Evolutionary conservation across 148 eudicot species (phyloP).

Genomic region (Fagopyrum tataricum): DNA sequence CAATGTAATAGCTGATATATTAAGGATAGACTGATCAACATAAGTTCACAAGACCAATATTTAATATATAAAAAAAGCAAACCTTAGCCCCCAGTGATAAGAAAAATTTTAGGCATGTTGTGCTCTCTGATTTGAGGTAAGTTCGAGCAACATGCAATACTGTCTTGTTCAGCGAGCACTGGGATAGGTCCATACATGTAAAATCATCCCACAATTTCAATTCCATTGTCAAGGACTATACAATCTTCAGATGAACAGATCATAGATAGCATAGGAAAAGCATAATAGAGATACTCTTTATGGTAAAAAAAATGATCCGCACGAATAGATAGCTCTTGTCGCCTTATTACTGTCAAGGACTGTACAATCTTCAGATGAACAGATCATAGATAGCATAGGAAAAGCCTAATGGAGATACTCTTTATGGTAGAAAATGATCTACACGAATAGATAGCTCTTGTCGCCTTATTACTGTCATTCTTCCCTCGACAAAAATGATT

Average conservation of each 20-base stretch:
- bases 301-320: background rate
- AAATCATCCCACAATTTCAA: conserved; percentile 92
- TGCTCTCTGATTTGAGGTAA: conserved; percentile 44
- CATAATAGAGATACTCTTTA: background rate
- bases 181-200: conserved; percentile 85
- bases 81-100: conserved; percentile 69
- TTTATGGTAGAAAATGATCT: conserved; percentile 5
- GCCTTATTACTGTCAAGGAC: conserved; percentile 56
- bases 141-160: conserved; percentile 60
- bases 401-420: background rate
- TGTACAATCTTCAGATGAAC: background rate
- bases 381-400: background rate
- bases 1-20: background rate
- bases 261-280: conserved; percentile 1
- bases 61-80: conserved; percentile 11
- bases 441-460: background rate
- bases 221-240: conserved; percentile 40
- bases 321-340: background rate
- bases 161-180: conserved; percentile 86
- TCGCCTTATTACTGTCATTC: background rate
- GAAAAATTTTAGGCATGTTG: conserved; percentile 43
- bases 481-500: background rate
- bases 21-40: background rate
- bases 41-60: background rate
- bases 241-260: background rate